Evolutionary conservation across 2,329 filamentous ascomycete species (phyloP).

Genomic region (Colletotrichum aenigma): DNA sequence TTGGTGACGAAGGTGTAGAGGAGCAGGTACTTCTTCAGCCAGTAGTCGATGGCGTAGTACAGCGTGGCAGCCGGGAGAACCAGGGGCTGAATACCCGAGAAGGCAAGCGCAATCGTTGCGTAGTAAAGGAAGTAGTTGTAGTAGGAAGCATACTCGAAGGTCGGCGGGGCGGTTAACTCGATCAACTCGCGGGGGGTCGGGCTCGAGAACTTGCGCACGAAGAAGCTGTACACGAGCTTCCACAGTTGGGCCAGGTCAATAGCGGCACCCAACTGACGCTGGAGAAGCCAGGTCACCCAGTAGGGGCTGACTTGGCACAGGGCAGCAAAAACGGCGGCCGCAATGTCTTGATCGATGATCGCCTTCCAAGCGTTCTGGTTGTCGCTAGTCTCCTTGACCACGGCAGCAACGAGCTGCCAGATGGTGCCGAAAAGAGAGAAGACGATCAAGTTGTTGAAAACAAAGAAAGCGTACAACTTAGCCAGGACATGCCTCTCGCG

Average conservation of each 20-base stretch:
- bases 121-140: slow-evolving; percentile 99
- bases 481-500: slow-evolving; percentile 89
- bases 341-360: slow-evolving; percentile 68
- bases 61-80: slow-evolving; percentile 85
- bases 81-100: slow-evolving; percentile 84
- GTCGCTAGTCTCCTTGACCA: slow-evolving; percentile 61
- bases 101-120: slow-evolving; percentile 85
- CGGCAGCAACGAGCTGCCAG: slow-evolving; percentile 73
- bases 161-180: slow-evolving; percentile 87
- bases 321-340: slow-evolving; percentile 68
- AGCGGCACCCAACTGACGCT: slow-evolving; percentile 92
- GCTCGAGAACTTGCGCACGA: slow-evolving; percentile 81
- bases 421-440: slow-evolving; percentile 90
- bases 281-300: slow-evolving; percentile 92
- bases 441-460: slow-evolving; percentile 95
- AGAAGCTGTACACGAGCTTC: slow-evolving; percentile 83
- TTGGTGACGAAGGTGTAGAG: slow-evolving; percentile 97
- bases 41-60: slow-evolving; percentile 87
- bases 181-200: slow-evolving; percentile 92
- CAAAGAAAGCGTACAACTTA: slow-evolving; percentile 93
- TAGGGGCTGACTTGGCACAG: slow-evolving; percentile 86
- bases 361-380: slow-evolving; percentile 71
- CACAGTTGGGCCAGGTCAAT: slow-evolving; percentile 91
- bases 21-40: slow-evolving; percentile 93
- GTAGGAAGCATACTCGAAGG: slow-evolving; percentile 94